phyloP scores from a whole-genome alignment of 1,284 basidiomycete genomes.

The Paramarasmius palmivorus region DNA sequence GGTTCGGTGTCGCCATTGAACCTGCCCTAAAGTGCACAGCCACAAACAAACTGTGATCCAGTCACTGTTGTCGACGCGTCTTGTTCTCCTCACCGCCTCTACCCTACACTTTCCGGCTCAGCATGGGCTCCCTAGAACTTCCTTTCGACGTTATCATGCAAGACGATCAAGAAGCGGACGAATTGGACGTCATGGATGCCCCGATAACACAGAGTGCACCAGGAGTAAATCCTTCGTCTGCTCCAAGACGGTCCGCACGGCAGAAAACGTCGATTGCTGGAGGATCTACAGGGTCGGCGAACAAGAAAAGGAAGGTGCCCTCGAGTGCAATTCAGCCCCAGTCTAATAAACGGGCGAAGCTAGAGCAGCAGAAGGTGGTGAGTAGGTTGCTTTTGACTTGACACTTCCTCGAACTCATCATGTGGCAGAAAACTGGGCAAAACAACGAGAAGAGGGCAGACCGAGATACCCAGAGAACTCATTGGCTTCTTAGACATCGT shows the following conservation, averaged over 20 bases:
- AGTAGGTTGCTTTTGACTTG: constrained; percentile 11
- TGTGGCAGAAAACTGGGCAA: constrained; percentile 32
- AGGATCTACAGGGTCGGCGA: neutral
- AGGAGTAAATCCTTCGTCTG: neutral
- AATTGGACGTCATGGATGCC: neutral
- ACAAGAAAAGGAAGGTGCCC: too few species aligned
- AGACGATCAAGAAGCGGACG: neutral
- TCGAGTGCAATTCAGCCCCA: neutral
- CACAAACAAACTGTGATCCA: too few species aligned
- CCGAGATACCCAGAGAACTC: constrained; percentile 36
- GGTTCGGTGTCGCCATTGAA: too few species aligned
- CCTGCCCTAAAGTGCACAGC: too few species aligned
- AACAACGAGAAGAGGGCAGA: constrained; percentile 31
- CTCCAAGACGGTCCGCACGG: neutral
- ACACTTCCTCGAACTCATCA: neutral
- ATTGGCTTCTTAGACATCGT: constrained; percentile 40
- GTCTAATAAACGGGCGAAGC: constrained; percentile 37
- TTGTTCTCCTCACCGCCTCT: too few species aligned
- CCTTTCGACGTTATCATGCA: too few species aligned
- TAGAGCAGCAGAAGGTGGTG: constrained; percentile 40
- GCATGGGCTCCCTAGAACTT: too few species aligned
- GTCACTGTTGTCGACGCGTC: too few species aligned
- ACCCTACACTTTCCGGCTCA: too few species aligned
- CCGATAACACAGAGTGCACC: constrained; percentile 1
- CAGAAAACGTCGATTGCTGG: too few species aligned